phyloP scores from a whole-genome alignment of 116 monocot genomes.

The Trichopus zeylanicus region DNA sequence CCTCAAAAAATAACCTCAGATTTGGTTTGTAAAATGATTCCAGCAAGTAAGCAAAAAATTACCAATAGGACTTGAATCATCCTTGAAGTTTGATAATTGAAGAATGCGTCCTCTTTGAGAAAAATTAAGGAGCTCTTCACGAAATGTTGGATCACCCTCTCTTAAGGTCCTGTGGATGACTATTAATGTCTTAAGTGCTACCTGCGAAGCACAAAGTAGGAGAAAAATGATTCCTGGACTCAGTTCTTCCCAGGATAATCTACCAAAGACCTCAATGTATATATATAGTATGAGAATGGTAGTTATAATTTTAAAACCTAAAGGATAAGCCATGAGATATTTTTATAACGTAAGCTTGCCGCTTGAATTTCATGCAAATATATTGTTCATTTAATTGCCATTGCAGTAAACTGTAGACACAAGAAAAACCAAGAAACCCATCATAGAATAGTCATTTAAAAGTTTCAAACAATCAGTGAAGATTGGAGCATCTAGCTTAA shows the following conservation, averaged over 20 bases:
- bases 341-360: no score
- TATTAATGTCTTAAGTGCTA: slow-evolving; percentile 85
- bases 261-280: no score
- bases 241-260: background rate
- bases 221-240: background rate
- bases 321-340: no score
- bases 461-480: no score
- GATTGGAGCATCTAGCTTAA: no score
- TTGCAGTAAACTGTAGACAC: no score
- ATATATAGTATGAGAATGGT: no score
- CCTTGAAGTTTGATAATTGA: slow-evolving; percentile 95
- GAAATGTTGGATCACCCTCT: slow-evolving; percentile 94
- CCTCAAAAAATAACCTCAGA: background rate
- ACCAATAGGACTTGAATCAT: slow-evolving; percentile 97
- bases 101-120: slow-evolving; percentile 62
- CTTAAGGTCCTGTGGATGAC: slow-evolving; percentile 92
- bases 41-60: slow-evolving; percentile 8
- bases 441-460: no score
- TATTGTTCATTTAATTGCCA: no score
- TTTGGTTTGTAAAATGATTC: background rate
- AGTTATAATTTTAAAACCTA: no score
- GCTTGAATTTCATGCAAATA: no score
- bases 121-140: slow-evolving; percentile 88
- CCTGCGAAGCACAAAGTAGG: slow-evolving; percentile 29
- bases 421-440: no score